phyloP scores from a whole-genome alignment of 306 rosid genomes.

The Prunus mira region DNA sequence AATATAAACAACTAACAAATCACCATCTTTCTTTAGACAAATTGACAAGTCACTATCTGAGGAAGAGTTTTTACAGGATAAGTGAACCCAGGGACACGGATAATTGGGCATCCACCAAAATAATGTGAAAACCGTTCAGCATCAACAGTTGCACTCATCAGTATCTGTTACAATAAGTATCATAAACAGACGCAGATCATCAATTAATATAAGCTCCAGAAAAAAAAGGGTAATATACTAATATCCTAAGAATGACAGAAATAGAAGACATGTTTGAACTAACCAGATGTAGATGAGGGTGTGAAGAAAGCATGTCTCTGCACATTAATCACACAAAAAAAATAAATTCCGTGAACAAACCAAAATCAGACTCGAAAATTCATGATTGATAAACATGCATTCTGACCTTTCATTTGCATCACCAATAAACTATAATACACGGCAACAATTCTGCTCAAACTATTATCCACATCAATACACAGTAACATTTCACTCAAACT shows the following conservation, averaged over 20 bases:
- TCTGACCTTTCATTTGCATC: not conserved
- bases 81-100: constrained; percentile 90
- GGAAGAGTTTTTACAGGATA: constrained; percentile 60
- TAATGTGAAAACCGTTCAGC: constrained; percentile 81
- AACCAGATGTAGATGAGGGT: constrained; percentile 78
- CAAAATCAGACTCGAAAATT: constrained; percentile 19
- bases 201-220: not conserved
- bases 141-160: constrained; percentile 96
- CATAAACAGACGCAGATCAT: not conserved
- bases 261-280: constrained; percentile 38
- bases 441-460: not conserved
- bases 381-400: not conserved
- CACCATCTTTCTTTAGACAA: not conserved
- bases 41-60: constrained; percentile 18
- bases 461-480: not conserved
- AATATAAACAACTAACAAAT: constrained; percentile 15
- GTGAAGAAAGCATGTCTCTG: constrained; percentile 86
- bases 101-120: constrained; percentile 91
- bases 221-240: not conserved
- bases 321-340: constrained; percentile 31
- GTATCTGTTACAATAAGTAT: constrained; percentile 46
- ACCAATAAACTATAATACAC: not conserved
- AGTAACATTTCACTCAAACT: not conserved
- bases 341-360: constrained; percentile 6
- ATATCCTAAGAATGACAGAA: not conserved